Base-by-base conservation (phyloP, 192 early-diverging fungal species). In the Podila epigama region DNA sequence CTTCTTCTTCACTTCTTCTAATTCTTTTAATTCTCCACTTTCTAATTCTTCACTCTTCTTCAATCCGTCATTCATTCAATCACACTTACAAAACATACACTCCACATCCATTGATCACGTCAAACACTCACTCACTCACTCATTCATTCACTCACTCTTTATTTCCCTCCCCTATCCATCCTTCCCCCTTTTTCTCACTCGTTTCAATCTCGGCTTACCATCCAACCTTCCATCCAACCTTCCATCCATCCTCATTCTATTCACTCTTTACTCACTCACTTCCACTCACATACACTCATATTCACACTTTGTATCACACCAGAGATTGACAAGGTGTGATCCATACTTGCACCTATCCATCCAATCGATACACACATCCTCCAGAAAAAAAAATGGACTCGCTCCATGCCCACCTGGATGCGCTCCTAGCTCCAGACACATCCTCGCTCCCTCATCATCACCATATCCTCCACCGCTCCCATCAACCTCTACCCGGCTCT, bases 371-470 rank as follows among this genome's bases (percentile, higher is more conserved):
- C n/a, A n/a, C n/a, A n/a, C n/a, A n/a, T n/a, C n/a, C n/a, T n/a
- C n/a, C n/a, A n/a, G n/a, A n/a, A n/a, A 44, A 31, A 51, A 22
- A 32, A 34, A 67, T 68, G 71, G 65, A 75, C 40, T 59, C 28
- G 36, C 58, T 66, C 50, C 57, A 75, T 15, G 20, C 52, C 20
- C 61, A 57, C 70, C 37, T 72, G n/a, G n/a, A n/a, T n/a, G n/a
- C 25, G 55, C 58, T 33, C 44, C 64, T 3, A 36, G 59, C 5
- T 48, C 58, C 34, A 62, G 40, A 29, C 8, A 13, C 35, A 53
- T 41, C 9, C 39, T 5, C 42, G 6, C n/a, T 22, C 29, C 54
- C 3, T 10, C 37, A 20, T 42, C 51, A 11, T 54, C 67, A 20
- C 50, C 34, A 22, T n/a, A n/a, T n/a, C n/a, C n/a, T n/a, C n/a